These are phyloP conservation scores for Gossypium aridum DNA, from an alignment of 441 rosid genomes.

Conservation along the genomic window DNA sequence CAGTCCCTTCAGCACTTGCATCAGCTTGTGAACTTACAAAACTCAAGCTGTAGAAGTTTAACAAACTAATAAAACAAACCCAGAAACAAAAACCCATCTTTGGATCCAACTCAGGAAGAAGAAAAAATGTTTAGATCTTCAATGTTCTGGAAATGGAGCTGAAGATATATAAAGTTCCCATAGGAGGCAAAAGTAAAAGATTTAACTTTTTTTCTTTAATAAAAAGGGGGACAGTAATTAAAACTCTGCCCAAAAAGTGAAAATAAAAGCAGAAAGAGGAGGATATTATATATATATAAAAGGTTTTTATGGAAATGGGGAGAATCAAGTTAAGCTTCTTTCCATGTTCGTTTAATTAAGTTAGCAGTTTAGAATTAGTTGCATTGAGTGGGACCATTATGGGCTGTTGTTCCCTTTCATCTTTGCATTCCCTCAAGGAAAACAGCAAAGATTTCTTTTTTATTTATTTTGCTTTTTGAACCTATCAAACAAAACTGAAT, in stretches of 20 bases:
- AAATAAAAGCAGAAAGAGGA: neutral
- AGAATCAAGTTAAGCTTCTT: slow-evolving; percentile 4
- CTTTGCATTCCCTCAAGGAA: slow-evolving; percentile 3
- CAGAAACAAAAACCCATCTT: slow-evolving; percentile 42
- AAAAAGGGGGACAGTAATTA: neutral
- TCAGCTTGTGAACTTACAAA: slow-evolving; percentile 21
- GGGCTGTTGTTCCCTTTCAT: neutral
- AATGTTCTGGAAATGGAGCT: slow-evolving; percentile 18
- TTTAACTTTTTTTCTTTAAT: neutral
- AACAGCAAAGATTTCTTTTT: neutral
- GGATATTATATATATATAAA: neutral
- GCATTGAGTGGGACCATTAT: neutral
- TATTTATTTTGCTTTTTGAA: neutral
- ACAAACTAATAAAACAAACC: slow-evolving; percentile 15
- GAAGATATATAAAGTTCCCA: slow-evolving; percentile 4
- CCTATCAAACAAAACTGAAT: neutral
- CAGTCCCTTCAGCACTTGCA: slow-evolving; percentile 34
- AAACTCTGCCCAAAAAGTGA: neutral
- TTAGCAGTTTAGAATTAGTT: slow-evolving; percentile 14
- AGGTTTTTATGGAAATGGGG: neutral
- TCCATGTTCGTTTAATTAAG: neutral
- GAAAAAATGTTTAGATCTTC: slow-evolving; percentile 16
- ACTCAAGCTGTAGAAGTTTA: slow-evolving; percentile 14
- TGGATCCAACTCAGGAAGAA: neutral
- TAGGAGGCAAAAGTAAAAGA: slow-evolving; percentile 5